Evolutionary conservation across 345 rosid species (phyloP), one percentile per base, ranked within the genome.

Genomic region (Gossypium bickii): DNA sequence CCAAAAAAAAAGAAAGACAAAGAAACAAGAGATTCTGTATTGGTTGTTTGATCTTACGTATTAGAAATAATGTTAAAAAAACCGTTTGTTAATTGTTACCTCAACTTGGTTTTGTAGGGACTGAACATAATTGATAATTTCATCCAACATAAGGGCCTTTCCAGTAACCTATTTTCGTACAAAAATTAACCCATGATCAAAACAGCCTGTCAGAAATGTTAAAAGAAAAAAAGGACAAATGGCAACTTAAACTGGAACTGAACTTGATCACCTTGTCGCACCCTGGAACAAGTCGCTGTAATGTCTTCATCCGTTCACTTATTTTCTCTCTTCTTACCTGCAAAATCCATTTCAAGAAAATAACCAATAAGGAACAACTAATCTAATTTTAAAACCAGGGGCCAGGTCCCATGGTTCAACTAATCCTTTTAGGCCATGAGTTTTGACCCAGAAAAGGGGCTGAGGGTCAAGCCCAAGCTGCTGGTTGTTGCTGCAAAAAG

Each of bases 131-230:
- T 90, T 90, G 77, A 90, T 90, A 55, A 91, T 89, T 78, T 91
- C 97, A 87, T 91, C 97, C 91, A 91, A 85, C 89, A 91, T 84
- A 51, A 84, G 87, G 82, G 97, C 93, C 89, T 89, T 91, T 48
- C 97, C 93, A 71, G 85, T 91, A 52, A 89, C 90, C 93, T 91
- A 76, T 74, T 74, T 20, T 53, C 34, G 75, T 76, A 57, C 56
- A 47, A 9, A 11, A 11, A 45, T 45, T 8, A 10, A 45, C 48
- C 15, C 51, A 12, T 47, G 51, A 47, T 34, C 41, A 34, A 5
- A 34, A 34, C 11, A 45, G 12, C 13, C 51, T 47, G 51, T 47
- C 51, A 47, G 51, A 45, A 45, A 34, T 34, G 41, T 34, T 34
- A 0, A 4, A 4, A 34, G 4, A 34, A 51, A 51, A 1, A 13